phyloP scores from a whole-genome alignment of 176 grass and related monocot species.

The Echinochloa phyllopogon region DNA sequence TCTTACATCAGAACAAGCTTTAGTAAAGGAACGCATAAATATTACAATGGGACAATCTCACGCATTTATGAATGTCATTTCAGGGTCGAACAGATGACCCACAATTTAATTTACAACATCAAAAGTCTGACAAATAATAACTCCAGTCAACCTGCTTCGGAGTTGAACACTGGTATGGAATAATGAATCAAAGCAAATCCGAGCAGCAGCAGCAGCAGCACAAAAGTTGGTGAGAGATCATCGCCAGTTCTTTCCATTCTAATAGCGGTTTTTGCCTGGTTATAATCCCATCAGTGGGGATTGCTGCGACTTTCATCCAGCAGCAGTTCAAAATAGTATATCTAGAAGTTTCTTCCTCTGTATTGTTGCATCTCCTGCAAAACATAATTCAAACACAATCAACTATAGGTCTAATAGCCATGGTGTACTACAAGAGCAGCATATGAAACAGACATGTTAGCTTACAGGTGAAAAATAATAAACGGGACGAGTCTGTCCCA shows the following conservation, averaged over 20 bases:
- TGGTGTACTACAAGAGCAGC: neutral
- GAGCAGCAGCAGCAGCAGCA: slow-evolving; percentile 18
- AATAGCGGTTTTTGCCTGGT: slow-evolving; percentile 33
- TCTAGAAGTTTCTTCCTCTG: slow-evolving; percentile 68
- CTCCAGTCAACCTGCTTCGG: slow-evolving; percentile 36
- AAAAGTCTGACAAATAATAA: slow-evolving; percentile 35
- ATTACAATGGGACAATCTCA: slow-evolving; percentile 30
- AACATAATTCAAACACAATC: neutral
- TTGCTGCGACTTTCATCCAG: slow-evolving; percentile 3
- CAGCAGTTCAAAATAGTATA: slow-evolving; percentile 37
- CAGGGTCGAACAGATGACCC: slow-evolving; percentile 37
- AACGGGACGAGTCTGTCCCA: slow-evolving; percentile 61
- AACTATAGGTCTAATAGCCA: neutral
- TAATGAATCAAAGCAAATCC: slow-evolving; percentile 34
- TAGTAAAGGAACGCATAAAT: slow-evolving; percentile 24
- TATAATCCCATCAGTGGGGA: slow-evolving; percentile 30
- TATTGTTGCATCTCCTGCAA: slow-evolving; percentile 61
- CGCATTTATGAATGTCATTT: slow-evolving; percentile 40
- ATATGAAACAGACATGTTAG: neutral
- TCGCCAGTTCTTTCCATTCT: slow-evolving; percentile 23
- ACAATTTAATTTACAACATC: slow-evolving; percentile 59
- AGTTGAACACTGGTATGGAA: slow-evolving; percentile 29
- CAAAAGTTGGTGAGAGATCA: slow-evolving; percentile 8
- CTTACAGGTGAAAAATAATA: slow-evolving; percentile 76
- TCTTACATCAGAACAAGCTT: slow-evolving; percentile 26